Evolutionary conservation across 441 rosid species (phyloP), one percentile per base, ranked within the genome.

Genomic region (Manihot esculenta): DNA sequence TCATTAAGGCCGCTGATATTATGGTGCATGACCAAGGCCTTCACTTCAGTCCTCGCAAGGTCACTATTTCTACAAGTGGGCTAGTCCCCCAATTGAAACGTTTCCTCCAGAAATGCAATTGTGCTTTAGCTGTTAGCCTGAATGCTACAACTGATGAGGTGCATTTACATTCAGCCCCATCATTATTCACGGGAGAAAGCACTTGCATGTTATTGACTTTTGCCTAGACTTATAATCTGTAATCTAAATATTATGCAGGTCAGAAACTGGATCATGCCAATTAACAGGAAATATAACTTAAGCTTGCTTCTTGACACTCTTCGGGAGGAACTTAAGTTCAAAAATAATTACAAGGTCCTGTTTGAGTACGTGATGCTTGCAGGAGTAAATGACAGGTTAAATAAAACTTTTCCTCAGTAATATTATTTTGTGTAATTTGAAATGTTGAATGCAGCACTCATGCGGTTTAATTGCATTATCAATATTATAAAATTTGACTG

Each of bases 81-180:
- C 97, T 89, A 74, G 94, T 92, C 66, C 99, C 97, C 30, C 93
- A 92, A 81, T 82, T 90, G 64, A 92, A 86, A 78, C 92, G 78
- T 21, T 94, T 92, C 72, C 92, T 90, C 64, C 87, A 72, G 49
- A 93, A 88, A 74, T 94, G 91, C 4, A 84, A 69, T 56, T 92
- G 99, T 70, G 82, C 96, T 74, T 77, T 92, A 70, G 97, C 99
- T 76, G 97, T 94, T 72, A 94, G 99, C 83, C 85, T 92, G 69
- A 94, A 92, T 81, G 97, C 97, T 20, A 90, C 97, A 27, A 94
- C 97, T 4, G 99, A 90, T 80, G 97, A 92, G 97, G 97, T 90
- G 76, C 55, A 49, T 68, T 48, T 65, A 45, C 56, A 64, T 55
- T 63, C 57, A 24, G 44, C 24, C 26, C 50, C 45, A n/a, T 67